These are phyloP conservation scores for Mycotypha africana DNA, from an alignment of 371 early-diverging fungal species.

Conservation along the genomic window DNA sequence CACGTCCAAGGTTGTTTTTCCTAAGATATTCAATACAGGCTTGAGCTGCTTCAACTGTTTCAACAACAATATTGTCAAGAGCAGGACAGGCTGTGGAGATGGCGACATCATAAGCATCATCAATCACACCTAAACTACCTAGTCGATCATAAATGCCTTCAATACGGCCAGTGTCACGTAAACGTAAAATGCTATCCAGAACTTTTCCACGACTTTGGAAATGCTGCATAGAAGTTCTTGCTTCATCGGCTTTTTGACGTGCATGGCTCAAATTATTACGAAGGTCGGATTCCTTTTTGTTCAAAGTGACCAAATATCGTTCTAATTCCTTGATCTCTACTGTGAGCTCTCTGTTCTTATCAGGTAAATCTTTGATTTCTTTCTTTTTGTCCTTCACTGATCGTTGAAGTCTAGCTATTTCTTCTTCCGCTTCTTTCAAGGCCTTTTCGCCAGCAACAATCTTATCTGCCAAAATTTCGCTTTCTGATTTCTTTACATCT, in stretches of 20 bases:
- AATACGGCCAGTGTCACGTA: slow-evolving; percentile 78
- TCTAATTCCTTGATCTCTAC: slow-evolving; percentile 47
- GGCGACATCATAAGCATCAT: slow-evolving; percentile 94
- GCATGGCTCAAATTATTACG: slow-evolving; percentile 33
- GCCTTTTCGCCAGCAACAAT: slow-evolving; percentile 44
- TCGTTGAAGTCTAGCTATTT: slow-evolving; percentile 28
- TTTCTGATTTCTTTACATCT: slow-evolving; percentile 78
- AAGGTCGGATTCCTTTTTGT: slow-evolving; percentile 22
- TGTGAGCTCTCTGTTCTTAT: slow-evolving; percentile 41
- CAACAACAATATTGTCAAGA: slow-evolving; percentile 95
- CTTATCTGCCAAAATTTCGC: slow-evolving; percentile 62
- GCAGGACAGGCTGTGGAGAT: slow-evolving; percentile 89
- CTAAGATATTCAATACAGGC: slow-evolving; percentile 91
- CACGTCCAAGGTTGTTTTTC: slow-evolving; percentile 84
- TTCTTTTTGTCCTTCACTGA: slow-evolving; percentile 19
- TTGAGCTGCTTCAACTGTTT: slow-evolving; percentile 90
- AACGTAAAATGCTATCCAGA: slow-evolving; percentile 64
- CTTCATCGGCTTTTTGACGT: slow-evolving; percentile 66
- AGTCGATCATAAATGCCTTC: slow-evolving; percentile 91
- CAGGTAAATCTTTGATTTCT: slow-evolving; percentile 19
- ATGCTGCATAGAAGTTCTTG: slow-evolving; percentile 55
- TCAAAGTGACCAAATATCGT: slow-evolving; percentile 23
- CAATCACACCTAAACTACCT: slow-evolving; percentile 96
- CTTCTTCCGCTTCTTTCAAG: slow-evolving; percentile 61
- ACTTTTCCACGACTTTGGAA: slow-evolving; percentile 75